Evolutionary conservation across 2,329 filamentous ascomycete species (phyloP).

Genomic region (Penicillium sp.): DNA sequence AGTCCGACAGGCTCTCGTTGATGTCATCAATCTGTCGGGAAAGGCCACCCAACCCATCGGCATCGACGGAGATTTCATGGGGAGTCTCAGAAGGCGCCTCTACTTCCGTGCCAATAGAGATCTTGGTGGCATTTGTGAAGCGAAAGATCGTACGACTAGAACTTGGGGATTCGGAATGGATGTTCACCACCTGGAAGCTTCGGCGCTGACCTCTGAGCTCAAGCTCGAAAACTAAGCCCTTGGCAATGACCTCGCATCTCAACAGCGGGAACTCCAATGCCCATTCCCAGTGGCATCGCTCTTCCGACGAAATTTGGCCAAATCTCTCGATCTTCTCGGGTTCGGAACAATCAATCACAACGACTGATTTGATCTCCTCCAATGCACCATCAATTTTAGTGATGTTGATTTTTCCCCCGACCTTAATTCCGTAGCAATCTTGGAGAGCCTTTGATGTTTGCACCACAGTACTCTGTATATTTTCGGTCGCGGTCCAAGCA

Average conservation of each 20-base stretch:
- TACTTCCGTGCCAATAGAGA: conserved; percentile 32
- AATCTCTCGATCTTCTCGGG: conserved; percentile 38
- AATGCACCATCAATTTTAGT: conserved; percentile 53
- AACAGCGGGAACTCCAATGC: conserved; percentile 46
- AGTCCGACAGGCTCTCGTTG: conserved; percentile 65
- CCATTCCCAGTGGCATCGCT: conserved; percentile 51
- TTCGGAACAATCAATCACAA: conserved; percentile 60
- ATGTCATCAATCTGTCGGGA: conserved; percentile 63
- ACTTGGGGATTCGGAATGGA: conserved; percentile 51
- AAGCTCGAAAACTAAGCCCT: conserved; percentile 70
- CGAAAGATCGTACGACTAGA: conserved; percentile 35
- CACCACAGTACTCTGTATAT: conserved; percentile 66
- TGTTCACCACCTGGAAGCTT: conserved; percentile 61
- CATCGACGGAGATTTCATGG: conserved; percentile 31
- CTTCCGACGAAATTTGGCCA: conserved; percentile 36
- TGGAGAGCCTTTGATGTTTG: conserved; percentile 74
- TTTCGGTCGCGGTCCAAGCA: conserved; percentile 62
- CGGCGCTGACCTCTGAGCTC: conserved; percentile 58
- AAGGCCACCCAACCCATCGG: conserved; percentile 66
- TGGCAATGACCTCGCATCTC: conserved; percentile 67
- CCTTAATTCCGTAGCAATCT: conserved; percentile 69
- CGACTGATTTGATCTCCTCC: conserved; percentile 58
- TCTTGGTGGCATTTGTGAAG: conserved; percentile 34
- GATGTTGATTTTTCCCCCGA: conserved; percentile 69
- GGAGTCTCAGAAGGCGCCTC: conserved; percentile 15